Base-by-base conservation (phyloP, 2,329 filamentous ascomycete species). In the Fusarium subglutinans region DNA sequence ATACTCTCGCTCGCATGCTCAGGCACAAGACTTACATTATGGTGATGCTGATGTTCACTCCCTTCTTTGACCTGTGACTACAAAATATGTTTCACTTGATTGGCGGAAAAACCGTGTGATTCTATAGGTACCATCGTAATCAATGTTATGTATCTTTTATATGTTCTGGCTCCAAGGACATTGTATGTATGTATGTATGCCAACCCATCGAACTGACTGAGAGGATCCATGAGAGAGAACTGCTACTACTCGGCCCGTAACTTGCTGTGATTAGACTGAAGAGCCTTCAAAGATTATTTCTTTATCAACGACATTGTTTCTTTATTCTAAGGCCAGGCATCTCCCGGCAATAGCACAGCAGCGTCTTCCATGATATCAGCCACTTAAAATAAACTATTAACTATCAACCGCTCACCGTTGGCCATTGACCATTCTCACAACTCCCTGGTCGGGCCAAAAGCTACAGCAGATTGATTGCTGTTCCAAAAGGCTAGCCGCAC, bases 81-180 rank as follows among this genome's bases (percentile, higher is more conserved):
- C 3, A 15, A 2, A 15, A 4, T 5, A 10, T 2, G 14, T 35
- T 35, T 1, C 17, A 35, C 3, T 35, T 35, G 33, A 35, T 35
- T 35, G 9, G 50, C 13, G 0, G 5, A 2, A 8, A 30, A 18
- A 3, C 10, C 1, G 4, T 18, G 6, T 55, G 8, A n/a, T 28
- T 18, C 3, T 4, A 35, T n/a, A 13, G 37, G 5, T 10, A 14
- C 0, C 4, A 17, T 1, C 14, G 12, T n/a, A 20, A 15, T n/a
- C 24, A 20, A 17, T n/a, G 8, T 6, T 3, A 8, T 10, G 11
- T 41, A 28, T 11, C 2, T n/a, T 41, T 6, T 14, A n/a, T 4
- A 3, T 26, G 7, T 22, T 53, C 50, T 4, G 24, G 51, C 35
- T 18, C 3, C 1, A 40, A 26, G n/a, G 22, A n/a, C 12, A 14